These are phyloP conservation scores for Spergularia azorica DNA, from an alignment of 179 eudicot genomes.

Conservation along the genomic window DNA sequence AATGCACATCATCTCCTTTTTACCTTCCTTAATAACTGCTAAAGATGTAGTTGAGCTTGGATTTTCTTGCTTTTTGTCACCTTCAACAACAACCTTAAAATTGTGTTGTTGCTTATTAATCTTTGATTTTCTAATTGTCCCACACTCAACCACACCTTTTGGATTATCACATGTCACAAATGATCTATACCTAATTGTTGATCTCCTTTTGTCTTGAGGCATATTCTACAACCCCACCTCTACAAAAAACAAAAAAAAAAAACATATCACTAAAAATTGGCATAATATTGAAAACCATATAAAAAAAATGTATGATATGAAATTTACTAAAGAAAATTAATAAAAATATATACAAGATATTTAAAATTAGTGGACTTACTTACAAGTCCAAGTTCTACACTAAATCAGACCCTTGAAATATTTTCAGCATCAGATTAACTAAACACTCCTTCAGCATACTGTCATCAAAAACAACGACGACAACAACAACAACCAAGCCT, in stretches of 20 bases:
- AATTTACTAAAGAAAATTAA: background rate
- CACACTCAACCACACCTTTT: conserved; percentile 69
- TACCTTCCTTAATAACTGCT: conserved; percentile 25
- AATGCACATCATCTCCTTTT: conserved; percentile 34
- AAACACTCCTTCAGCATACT: conserved; percentile 16
- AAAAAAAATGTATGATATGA: background rate
- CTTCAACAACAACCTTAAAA: conserved; percentile 31
- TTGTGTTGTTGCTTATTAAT: conserved; percentile 14
- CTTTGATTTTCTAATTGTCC: conserved; percentile 63
- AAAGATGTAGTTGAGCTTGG: conserved; percentile 19
- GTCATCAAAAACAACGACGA: background rate
- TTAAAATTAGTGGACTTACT: background rate
- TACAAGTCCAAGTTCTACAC: conserved; percentile 12
- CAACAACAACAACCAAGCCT: background rate
- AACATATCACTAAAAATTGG: background rate
- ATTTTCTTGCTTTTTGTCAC: conserved; percentile 23
- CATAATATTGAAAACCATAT: background rate
- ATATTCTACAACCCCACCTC: conserved; percentile 45
- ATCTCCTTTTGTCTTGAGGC: conserved; percentile 70
- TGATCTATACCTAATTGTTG: conserved; percentile 66
- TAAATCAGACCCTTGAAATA: conserved; percentile 21
- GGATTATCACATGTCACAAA: conserved; percentile 87
- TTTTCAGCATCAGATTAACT: conserved; percentile 21
- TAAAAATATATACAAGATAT: background rate
- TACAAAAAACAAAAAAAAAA: background rate